Percentiles rank a stretch among this genome's conserved stretches.
phyloP scores from a whole-genome alignment of 768 basidiomycete species.

The Russula ochroleuca region DNA sequence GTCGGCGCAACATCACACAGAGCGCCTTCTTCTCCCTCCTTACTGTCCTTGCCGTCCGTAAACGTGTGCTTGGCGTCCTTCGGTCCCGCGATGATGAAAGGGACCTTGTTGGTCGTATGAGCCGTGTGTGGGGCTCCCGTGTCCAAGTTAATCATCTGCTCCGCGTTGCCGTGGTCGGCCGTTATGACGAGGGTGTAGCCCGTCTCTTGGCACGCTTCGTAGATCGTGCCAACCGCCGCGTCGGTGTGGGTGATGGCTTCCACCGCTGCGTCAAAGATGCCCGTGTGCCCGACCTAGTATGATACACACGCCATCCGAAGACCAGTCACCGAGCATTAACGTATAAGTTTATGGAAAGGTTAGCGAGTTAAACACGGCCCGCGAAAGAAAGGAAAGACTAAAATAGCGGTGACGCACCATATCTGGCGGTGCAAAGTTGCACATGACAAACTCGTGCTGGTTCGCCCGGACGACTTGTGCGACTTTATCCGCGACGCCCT shows the following conservation, averaged over 20 bases:
- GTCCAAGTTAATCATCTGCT: constrained; percentile 83
- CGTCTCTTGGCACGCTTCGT: constrained; percentile 76
- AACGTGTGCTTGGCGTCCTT: constrained; percentile 46
- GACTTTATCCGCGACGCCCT: constrained; percentile 88
- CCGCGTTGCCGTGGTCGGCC: constrained; percentile 94
- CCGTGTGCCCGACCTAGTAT: constrained; percentile 82
- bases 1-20: constrained; percentile 92
- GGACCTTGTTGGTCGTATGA: constrained; percentile 86
- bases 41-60: constrained; percentile 45
- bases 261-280: constrained; percentile 86
- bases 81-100: constrained; percentile 74
- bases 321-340: background rate
- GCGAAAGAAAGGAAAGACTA: background rate
- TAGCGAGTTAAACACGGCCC: background rate
- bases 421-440: constrained; percentile 96
- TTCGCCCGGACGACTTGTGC: constrained; percentile 69
- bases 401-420: constrained; percentile 53
- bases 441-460: constrained; percentile 89
- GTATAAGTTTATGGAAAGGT: background rate
- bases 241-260: constrained; percentile 86
- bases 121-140: constrained; percentile 88
- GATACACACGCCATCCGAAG: background rate
- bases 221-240: constrained; percentile 81
- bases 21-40: constrained; percentile 57
- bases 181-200: constrained; percentile 87